A percentile compares a stretch with the other conserved stretches of the same genome.
phyloP scores from a whole-genome alignment of 305 asterid genomes.

The Fraxinus angustifolia region DNA sequence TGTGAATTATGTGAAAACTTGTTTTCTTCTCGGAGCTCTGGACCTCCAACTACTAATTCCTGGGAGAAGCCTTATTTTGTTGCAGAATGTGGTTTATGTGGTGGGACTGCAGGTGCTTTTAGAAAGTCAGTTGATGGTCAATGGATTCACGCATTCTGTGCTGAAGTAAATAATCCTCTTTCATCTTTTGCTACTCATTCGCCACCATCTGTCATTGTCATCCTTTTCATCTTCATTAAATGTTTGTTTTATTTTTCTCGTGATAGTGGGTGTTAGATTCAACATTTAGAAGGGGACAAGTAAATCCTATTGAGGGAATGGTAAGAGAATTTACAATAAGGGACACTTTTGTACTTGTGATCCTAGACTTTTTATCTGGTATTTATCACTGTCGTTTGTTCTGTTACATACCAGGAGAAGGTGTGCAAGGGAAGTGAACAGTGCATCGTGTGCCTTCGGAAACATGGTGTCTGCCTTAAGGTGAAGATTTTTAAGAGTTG shows the following conservation, averaged over 20 bases:
- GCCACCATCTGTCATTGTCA: conserved; percentile 20
- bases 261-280: conserved; percentile 83
- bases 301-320: conserved; percentile 63
- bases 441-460: conserved; percentile 69
- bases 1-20: conserved; percentile 90
- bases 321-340: conserved; percentile 39
- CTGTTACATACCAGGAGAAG: conserved; percentile 48
- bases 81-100: conserved; percentile 91
- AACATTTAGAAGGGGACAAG: conserved; percentile 86
- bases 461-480: conserved; percentile 94
- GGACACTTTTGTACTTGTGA: background rate
- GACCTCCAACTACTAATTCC: conserved; percentile 46
- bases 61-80: conserved; percentile 72
- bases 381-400: conserved; percentile 8
- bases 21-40: conserved; percentile 57
- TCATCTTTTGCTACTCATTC: conserved; percentile 13
- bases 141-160: conserved; percentile 98
- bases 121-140: conserved; percentile 84
- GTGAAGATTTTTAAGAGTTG: conserved; percentile 34
- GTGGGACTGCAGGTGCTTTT: conserved; percentile 96
- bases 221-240: conserved; percentile 20
- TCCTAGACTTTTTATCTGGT: conserved; percentile 4
- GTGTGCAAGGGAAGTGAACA: conserved; percentile 59
- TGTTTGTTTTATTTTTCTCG: conserved; percentile 28
- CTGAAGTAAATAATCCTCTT: conserved; percentile 67